These are phyloP conservation scores for Apiospora arundinis DNA, from an alignment of 2,329 filamentous ascomycete genomes.

Conservation along the genomic window DNA sequence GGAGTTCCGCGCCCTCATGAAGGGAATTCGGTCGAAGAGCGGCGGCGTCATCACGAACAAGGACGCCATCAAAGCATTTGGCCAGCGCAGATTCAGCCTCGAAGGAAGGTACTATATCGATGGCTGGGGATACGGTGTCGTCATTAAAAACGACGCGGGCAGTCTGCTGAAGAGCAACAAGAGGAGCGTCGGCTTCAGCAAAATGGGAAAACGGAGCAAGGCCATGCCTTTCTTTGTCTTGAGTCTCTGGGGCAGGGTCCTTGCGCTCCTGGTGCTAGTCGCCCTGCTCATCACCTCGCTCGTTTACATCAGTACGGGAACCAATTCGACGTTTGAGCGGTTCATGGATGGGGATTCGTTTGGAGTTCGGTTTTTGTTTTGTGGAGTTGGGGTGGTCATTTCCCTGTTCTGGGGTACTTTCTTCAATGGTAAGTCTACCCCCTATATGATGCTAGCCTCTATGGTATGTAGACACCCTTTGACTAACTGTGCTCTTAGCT, in stretches of 20 bases:
- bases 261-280: constrained; percentile 32
- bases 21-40: constrained; percentile 23
- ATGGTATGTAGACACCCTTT: constrained; percentile 21
- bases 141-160: constrained; percentile 29
- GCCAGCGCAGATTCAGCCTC: constrained; percentile 30
- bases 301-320: constrained; percentile 38
- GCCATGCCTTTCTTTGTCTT: constrained; percentile 38
- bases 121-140: constrained; percentile 33
- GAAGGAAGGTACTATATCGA: constrained; percentile 32
- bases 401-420: constrained; percentile 44
- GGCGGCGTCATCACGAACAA: constrained; percentile 29
- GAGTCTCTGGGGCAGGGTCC: constrained; percentile 32
- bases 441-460: not conserved
- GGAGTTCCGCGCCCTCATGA: constrained; percentile 35
- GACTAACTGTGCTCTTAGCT: constrained; percentile 38
- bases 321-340: constrained; percentile 28
- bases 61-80: constrained; percentile 35
- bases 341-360: constrained; percentile 41
- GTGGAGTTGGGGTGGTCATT: constrained; percentile 41
- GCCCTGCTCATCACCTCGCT: constrained; percentile 34
- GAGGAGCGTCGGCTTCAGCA: constrained; percentile 22
- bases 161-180: constrained; percentile 24
- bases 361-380: constrained; percentile 45
- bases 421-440: constrained; percentile 39
- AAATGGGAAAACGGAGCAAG: constrained; percentile 18